These are phyloP conservation scores for Chenopodium quinoa DNA, from an alignment of 148 eudicot species.

Conservation along the genomic window DNA sequence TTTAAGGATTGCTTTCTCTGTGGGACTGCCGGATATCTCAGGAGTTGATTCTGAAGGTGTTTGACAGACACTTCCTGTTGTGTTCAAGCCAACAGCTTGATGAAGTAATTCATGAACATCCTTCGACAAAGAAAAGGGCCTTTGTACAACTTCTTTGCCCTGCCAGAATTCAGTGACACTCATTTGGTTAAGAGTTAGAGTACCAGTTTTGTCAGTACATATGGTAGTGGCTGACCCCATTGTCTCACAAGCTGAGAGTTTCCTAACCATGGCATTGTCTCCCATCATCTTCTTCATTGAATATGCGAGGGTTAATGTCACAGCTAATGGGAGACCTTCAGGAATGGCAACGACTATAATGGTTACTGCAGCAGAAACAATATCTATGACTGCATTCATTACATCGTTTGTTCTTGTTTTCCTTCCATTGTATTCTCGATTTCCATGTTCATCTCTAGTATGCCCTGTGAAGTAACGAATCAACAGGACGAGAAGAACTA, in stretches of 20 bases:
- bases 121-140: neutral
- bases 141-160: slow-evolving; percentile 8
- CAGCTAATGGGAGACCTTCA: slow-evolving; percentile 30
- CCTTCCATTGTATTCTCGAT: slow-evolving; percentile 16
- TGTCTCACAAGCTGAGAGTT: slow-evolving; percentile 50
- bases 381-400: slow-evolving; percentile 22
- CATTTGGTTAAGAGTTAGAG: slow-evolving; percentile 44
- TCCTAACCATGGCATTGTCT: slow-evolving; percentile 43
- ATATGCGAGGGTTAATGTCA: slow-evolving; percentile 30
- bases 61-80: slow-evolving; percentile 28
- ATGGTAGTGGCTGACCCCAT: slow-evolving; percentile 55
- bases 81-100: slow-evolving; percentile 29
- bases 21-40: slow-evolving; percentile 47
- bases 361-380: slow-evolving; percentile 27
- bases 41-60: slow-evolving; percentile 3
- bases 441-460: slow-evolving; percentile 19
- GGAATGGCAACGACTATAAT: slow-evolving; percentile 34
- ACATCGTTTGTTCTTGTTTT: slow-evolving; percentile 22
- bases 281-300: slow-evolving; percentile 33
- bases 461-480: slow-evolving; percentile 23
- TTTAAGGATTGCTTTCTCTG: slow-evolving; percentile 39
- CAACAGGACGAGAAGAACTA: slow-evolving; percentile 18
- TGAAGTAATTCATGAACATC: slow-evolving; percentile 17
- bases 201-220: slow-evolving; percentile 54
- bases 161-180: slow-evolving; percentile 28